Base-by-base conservation (phyloP, 1,284 basidiomycete genomes). In the Ceratobasidium papillatum region DNA sequence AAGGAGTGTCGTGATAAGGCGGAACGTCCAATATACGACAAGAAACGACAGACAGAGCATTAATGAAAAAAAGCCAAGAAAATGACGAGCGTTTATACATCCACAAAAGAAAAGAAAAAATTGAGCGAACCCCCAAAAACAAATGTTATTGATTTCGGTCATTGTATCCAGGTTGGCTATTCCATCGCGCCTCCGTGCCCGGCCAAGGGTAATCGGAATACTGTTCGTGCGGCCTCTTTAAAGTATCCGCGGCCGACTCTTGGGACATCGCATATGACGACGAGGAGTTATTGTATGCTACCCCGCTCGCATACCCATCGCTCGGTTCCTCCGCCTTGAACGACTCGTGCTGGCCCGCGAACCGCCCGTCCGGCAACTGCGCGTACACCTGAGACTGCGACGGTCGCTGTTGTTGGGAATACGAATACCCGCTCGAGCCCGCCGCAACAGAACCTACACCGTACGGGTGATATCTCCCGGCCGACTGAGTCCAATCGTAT, bases 301-400 rank as follows among this genome's bases (percentile, higher is more conserved):
- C 49, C 5, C 30, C 11, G 32, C 32, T 30, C 25, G 32, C 19
- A n/a, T 63, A 63, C n/a, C 34, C 38, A 45, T 66, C 64, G 47
- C n/a, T 2, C 47, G 25, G 3, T 22, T 63, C 36, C 25, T 52
- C 51, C 3, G 38, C 38, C 38, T 17, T 38, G 22, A 52, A 61
- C 62, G 22, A 43, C 41, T 49, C 25, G 22, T 63, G 63, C n/a
- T 47, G 45, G n/a, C 12, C n/a, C 25, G 19, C 11, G 22, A 51
- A 52, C 30, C n/a, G n/a, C n/a, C 45, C 47, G 17, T 12, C 19
- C 64, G 32, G 7, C 49, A 19, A 45, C 3, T 69, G 49, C 22
- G 11, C 34, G 52, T 69, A 69, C 32, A 54, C 1, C 36, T 69
- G 65, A 3, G 8, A n/a, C 8, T 69, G 51, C 34, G 56, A 27